Evolutionary conservation across 352 stramenopile genomes (phyloP).

Genomic region (Bremia lactucae): DNA sequence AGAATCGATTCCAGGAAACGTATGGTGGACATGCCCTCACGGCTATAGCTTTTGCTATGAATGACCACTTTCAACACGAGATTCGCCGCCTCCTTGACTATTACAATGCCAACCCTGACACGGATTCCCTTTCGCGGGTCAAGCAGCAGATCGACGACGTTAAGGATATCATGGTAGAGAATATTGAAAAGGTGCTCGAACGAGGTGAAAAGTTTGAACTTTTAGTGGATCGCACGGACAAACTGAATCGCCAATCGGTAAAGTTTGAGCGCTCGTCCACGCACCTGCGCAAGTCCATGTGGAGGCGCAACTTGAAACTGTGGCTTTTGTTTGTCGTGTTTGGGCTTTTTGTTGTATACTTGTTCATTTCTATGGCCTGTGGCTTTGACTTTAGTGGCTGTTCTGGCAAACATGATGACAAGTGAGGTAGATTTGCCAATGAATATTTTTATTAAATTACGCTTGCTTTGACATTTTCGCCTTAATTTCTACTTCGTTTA

Average conservation of each 20-base stretch:
- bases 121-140: conserved; percentile 88
- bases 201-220: conserved; percentile 98
- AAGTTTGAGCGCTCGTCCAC: conserved; percentile 91
- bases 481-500: conserved; percentile 17
- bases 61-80: conserved; percentile 93
- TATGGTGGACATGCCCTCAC: conserved; percentile 76
- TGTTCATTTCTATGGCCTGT: conserved; percentile 81
- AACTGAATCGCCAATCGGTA: conserved; percentile 94
- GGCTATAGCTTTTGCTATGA: conserved; percentile 97
- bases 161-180: conserved; percentile 98
- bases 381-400: conserved; percentile 78
- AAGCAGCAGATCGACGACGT: conserved; percentile 96
- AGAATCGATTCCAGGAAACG: conserved; percentile 77
- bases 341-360: conserved; percentile 77
- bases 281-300: conserved; percentile 82
- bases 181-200: conserved; percentile 98
- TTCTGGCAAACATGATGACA: conserved; percentile 39
- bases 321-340: conserved; percentile 68
- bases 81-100: conserved; percentile 87
- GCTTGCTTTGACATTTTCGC: too few species aligned
- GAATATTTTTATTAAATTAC: conserved; percentile 4
- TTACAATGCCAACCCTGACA: conserved; percentile 82
- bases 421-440: conserved; percentile 6
- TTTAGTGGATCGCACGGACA: conserved; percentile 87
- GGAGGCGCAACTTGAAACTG: conserved; percentile 84